Conservation (phyloP, 805 yeast species). For the Wickerhamiella slavikovae region DNA sequence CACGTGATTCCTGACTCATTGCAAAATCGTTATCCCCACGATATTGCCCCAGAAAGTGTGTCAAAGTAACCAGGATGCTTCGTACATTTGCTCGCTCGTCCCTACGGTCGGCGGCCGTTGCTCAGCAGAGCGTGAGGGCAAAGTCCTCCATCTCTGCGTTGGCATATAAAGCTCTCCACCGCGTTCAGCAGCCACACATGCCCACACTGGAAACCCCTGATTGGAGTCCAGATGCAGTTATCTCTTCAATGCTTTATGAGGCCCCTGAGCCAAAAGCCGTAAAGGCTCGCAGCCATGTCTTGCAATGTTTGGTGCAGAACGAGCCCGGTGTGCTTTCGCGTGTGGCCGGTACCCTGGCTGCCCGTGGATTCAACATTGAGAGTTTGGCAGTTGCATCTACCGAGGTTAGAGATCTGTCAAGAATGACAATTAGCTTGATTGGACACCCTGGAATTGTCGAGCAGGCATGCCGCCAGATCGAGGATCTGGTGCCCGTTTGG, state of each 20-base stretch:
- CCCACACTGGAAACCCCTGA: constrained; percentile 86
- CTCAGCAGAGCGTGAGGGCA: not conserved
- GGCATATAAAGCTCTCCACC: constrained; percentile 81
- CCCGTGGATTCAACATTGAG: constrained; percentile 95
- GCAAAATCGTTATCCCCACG: no score
- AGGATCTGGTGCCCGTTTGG: constrained; percentile 93
- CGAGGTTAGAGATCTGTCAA: constrained; percentile 80
- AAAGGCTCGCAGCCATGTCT: constrained; percentile 65
- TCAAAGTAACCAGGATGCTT: no score
- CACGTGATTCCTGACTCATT: no score
- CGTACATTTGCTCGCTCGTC: no score
- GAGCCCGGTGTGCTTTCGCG: constrained; percentile 95
- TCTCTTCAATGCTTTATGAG: constrained; percentile 84
- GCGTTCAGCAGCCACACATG: constrained; percentile 69
- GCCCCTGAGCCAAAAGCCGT: constrained; percentile 42
- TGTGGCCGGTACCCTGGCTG: constrained; percentile 89
- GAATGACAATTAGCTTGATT: constrained; percentile 88
- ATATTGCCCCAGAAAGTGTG: no score
- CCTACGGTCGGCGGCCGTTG: no score
- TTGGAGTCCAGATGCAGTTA: constrained; percentile 95
- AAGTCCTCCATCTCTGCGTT: constrained; percentile 65
- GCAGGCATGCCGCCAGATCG: constrained; percentile 95
- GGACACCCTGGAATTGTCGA: constrained; percentile 95
- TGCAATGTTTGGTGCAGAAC: constrained; percentile 93
- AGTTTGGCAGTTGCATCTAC: constrained; percentile 93